Evolutionary conservation across 1,284 basidiomycete species (phyloP).

Genomic region (Ustilago curta): DNA sequence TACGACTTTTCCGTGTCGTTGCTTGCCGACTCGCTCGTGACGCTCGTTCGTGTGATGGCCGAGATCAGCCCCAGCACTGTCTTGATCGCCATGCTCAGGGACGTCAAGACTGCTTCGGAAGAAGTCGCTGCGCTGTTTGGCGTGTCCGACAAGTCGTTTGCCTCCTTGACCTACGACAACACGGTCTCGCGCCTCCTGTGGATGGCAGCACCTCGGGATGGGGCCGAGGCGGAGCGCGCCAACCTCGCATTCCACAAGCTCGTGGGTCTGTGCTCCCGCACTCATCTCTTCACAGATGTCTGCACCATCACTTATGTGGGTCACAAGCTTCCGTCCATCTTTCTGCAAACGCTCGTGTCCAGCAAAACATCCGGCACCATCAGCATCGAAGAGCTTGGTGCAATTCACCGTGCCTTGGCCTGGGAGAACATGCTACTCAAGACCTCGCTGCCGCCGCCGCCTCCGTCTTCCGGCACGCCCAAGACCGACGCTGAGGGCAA

Average conservation of each 20-base stretch:
- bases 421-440: conserved; percentile 89
- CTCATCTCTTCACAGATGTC: conserved; percentile 87
- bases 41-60: conserved; percentile 87
- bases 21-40: conserved; percentile 84
- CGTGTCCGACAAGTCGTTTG: conserved; percentile 26
- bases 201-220: conserved; percentile 36
- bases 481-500: conserved; percentile 22
- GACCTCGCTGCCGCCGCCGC: conserved; percentile 51
- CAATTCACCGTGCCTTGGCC: conserved; percentile 82
- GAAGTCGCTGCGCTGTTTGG: conserved; percentile 81
- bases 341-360: conserved; percentile 74
- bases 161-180: conserved; percentile 42
- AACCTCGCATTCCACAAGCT: conserved; percentile 81
- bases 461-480: conserved; percentile 7
- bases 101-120: conserved; percentile 79
- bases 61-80: conserved; percentile 86
- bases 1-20: conserved; percentile 87
- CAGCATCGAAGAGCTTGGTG: conserved; percentile 78
- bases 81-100: conserved; percentile 78
- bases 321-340: conserved; percentile 79
- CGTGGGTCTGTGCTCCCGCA: conserved; percentile 81
- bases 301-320: conserved; percentile 86
- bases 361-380: conserved; percentile 74
- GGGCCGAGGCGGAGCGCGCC: conserved; percentile 72
- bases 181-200: conserved; percentile 39